Conservation (phyloP, 1,284 basidiomycete species). For the Tilletia horrida region DNA sequence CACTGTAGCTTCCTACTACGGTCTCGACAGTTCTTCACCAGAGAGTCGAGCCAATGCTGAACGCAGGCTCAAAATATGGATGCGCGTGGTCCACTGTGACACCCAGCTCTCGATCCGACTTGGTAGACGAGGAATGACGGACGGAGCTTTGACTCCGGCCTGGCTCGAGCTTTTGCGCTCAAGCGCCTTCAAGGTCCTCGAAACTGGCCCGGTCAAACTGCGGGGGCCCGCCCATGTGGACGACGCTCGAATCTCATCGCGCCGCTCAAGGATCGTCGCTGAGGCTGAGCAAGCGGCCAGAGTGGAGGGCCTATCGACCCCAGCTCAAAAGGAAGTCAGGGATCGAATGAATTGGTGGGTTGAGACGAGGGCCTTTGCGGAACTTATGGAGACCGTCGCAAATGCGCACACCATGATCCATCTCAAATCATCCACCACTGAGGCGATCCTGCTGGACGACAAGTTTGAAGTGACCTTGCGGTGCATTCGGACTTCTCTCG, state of each 20-base stretch:
- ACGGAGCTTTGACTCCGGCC: slow-evolving; percentile 33
- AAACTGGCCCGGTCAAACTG: slow-evolving; percentile 20
- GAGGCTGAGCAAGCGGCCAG: not conserved
- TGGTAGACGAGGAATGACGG: slow-evolving; percentile 34
- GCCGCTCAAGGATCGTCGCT: not conserved
- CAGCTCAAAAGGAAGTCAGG: not conserved
- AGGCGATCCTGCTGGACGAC: slow-evolving; percentile 10
- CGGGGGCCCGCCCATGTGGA: not conserved
- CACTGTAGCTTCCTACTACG: slow-evolving; percentile 27
- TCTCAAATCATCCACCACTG: slow-evolving; percentile 10
- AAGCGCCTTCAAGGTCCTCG: not conserved
- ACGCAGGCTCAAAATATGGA: slow-evolving; percentile 38
- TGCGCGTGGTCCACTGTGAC: slow-evolving; percentile 40
- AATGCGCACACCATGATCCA: slow-evolving; percentile 7
- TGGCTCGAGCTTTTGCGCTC: slow-evolving; percentile 35
- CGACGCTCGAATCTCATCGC: not conserved
- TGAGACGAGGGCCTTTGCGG: slow-evolving; percentile 6
- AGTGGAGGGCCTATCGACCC: not conserved
- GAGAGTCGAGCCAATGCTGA: slow-evolving; percentile 33
- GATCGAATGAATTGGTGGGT: slow-evolving; percentile 13
- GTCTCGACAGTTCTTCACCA: slow-evolving; percentile 31
- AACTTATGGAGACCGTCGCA: slow-evolving; percentile 11
- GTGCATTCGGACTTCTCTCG: slow-evolving; percentile 13
- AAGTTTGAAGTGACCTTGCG: slow-evolving; percentile 15
- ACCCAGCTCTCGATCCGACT: slow-evolving; percentile 39